Evolutionary conservation across 2,329 filamentous ascomycete species (phyloP), one percentile per base, ranked within the genome.

Genomic region (Gyromitra esculenta): DNA sequence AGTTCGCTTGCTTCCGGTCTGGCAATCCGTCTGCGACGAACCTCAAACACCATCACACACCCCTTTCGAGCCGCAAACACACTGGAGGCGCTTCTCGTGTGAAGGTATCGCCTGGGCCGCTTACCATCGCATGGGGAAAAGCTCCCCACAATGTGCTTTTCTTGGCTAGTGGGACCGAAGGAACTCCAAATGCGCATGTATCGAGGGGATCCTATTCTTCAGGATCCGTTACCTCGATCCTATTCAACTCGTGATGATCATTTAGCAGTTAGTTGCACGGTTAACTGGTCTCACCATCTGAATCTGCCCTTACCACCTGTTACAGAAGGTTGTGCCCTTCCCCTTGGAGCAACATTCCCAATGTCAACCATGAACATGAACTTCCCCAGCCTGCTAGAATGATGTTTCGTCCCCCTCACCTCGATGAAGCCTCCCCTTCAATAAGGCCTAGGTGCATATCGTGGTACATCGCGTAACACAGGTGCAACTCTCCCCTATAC

Each of bases 281-380:
- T 57, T n/a, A n/a, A 15, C 45, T 41, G 59, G 65, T 74, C 68
- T 39, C 65, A 74, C 66, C 60, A 71, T 45, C 48, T 70, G 43
- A 43, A 69, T 62, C 66, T 7, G 9, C 52, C 48, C 48, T 8
- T n/a, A 8, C 48, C 48, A 52, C 50, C 43, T 35, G 73, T 71
- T 48, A 50, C 66, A 73, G 66, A 60, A 54, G 45, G 52, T 31
- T 45, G 21, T 54, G 37, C 21, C 25, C 25, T 39, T 59, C 56
- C 62, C 66, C 67, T 39, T 66, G 35, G 64, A 39, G 52, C 18
- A 15, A 45, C 21, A 39, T 45, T 43, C 48, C 56, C 48, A 48
- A 54, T 64, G 48, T 57, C 41, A 8, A 67, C 25, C 54, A 13
- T 31, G 25, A 31, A 31, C 25, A 5, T 69, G 39, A 60, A 54